Evolutionary conservation across 1,139 yeast species (phyloP).

Genomic region (Starmera stellimalicola): DNA sequence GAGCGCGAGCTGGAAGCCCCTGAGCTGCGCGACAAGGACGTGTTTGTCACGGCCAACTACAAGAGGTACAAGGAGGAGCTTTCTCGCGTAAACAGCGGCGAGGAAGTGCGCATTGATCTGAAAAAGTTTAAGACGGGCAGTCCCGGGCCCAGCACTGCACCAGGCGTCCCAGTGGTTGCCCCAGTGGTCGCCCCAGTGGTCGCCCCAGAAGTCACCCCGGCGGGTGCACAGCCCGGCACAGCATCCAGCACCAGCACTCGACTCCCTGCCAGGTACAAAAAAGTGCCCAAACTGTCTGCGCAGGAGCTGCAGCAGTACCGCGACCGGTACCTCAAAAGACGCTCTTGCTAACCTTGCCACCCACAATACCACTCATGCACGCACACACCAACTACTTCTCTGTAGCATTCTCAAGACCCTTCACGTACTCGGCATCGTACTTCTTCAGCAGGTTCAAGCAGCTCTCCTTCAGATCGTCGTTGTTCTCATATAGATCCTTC

Average conservation of each 20-base stretch:
- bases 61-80: constrained; percentile 23
- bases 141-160: not conserved
- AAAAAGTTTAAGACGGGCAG: not conserved
- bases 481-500: constrained; percentile 41
- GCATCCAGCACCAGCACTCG: too few relatives aligned
- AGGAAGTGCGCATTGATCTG: not conserved
- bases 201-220: too few relatives aligned
- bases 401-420: constrained; percentile 1
- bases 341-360: not conserved
- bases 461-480: constrained; percentile 46
- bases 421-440: constrained; percentile 8
- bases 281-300: constrained; percentile 7
- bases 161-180: not conserved
- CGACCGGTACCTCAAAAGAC: constrained; percentile 7
- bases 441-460: constrained; percentile 31
- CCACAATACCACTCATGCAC: not conserved
- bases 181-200: too few relatives aligned
- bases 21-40: constrained; percentile 29
- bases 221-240: too few relatives aligned
- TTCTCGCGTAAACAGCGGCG: not conserved
- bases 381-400: not conserved
- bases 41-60: constrained; percentile 34
- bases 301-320: constrained; percentile 7
- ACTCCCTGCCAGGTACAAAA: not conserved
- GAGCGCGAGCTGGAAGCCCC: constrained; percentile 28